Evolutionary conservation across 371 early-diverging fungal species (phyloP).

Genomic region (Mortierella polycephala): DNA sequence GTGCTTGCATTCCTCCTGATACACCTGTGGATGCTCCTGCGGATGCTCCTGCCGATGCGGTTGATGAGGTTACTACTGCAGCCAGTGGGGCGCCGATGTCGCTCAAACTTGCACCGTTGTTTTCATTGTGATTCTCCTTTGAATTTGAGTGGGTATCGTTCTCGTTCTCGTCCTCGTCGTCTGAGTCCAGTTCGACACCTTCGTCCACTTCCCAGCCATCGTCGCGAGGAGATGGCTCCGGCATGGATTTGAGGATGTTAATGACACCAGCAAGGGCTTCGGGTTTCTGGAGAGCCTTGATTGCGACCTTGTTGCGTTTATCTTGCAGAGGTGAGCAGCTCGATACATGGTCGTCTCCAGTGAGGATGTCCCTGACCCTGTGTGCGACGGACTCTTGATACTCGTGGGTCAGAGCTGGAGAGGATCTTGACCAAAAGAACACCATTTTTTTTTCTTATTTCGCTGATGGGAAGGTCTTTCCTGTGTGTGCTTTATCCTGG

Average conservation of each 20-base stretch:
- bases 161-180: not conserved
- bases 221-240: constrained; percentile 24
- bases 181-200: constrained; percentile 17
- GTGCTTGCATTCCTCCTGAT: not conserved
- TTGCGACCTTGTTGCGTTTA: constrained; percentile 22
- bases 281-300: constrained; percentile 51
- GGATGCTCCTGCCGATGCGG: not conserved
- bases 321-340: not conserved
- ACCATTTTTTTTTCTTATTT: constrained; percentile 6
- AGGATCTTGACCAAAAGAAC: constrained; percentile 41
- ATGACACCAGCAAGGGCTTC: constrained; percentile 52
- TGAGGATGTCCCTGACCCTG: constrained; percentile 44
- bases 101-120: too few species aligned
- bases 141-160: not conserved
- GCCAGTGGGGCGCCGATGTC: too few species aligned
- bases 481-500: not conserved
- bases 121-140: too few species aligned
- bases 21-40: not conserved
- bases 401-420: constrained; percentile 29
- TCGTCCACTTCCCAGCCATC: constrained; percentile 38
- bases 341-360: constrained; percentile 21
- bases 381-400: constrained; percentile 47
- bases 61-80: too few species aligned
- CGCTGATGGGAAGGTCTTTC: not conserved
- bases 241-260: constrained; percentile 46